Evolutionary conservation across 1,284 basidiomycete species (phyloP), one percentile per base, ranked within the genome.

Genomic region (Trametes pubescens): DNA sequence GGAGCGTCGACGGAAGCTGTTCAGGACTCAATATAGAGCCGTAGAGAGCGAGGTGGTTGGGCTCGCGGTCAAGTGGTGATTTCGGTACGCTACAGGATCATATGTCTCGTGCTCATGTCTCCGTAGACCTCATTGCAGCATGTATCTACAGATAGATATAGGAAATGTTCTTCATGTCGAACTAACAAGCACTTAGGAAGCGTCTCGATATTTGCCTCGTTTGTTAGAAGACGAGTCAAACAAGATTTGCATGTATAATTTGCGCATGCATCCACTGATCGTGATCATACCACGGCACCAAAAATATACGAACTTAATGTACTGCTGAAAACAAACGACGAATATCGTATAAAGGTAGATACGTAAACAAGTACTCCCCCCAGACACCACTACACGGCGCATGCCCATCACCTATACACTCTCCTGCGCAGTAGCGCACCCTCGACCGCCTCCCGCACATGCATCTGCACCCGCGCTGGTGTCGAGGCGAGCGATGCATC

Each of bases 1-100:
- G 67, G 73, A 61, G 38, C 76, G 74, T 56, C 72, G 87, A 62
- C 78, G 75, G 69, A 74, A 76, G 51, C 74, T 88, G n/a, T 86
- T 98, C 72, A 82, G 93, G 73, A 97, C 96, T 6, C 80, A 87
- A 72, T 98, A 96, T 76, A 84, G 88, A 62, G 93, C 92, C 24
- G 94, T 99, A 0, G 93, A 94, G 77, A 93, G 90, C 76, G 94
- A 97, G 74, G 89, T 95, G 44, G 66, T 78, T 22, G 77, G 77
- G 46, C 70, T 78, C 37, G 77, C 75, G 1, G 77, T 78, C n/a
- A 78, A 78, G 59, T 78, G 77, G 77, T 78, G 37, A 26, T 54
- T 4, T 24, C 18, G 21, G 35, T 18, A 34, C 14, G n/a, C n/a
- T 48, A n/a, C 9, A n/a, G 18, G 13, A 3, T 21, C 22, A 37